Percentiles rank a stretch among this genome's conserved stretches.
These are phyloP conservation scores for Aspergillus hortae DNA, from an alignment of 2,329 filamentous ascomycete genomes.

Conservation along the genomic window DNA sequence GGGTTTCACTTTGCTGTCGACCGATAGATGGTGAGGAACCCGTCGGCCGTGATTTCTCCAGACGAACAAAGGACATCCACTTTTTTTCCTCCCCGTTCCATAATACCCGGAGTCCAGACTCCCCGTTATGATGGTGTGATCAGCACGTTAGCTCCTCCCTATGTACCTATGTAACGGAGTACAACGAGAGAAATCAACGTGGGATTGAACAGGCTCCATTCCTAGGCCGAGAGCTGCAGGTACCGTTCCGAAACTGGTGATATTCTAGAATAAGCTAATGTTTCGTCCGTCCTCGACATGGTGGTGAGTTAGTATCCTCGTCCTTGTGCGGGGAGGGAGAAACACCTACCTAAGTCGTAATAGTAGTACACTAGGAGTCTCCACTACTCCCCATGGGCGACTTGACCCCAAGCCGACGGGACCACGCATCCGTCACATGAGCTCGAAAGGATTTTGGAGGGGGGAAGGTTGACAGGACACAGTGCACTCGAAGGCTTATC, in stretches of 20 bases:
- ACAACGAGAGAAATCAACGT: too few species aligned
- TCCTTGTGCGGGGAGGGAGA: neutral
- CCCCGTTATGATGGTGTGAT: neutral
- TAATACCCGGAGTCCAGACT: slow-evolving; percentile 5
- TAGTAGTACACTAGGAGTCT: too few species aligned
- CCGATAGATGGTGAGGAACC: too few species aligned
- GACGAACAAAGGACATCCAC: neutral
- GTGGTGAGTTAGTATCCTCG: neutral
- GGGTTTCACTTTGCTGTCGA: neutral
- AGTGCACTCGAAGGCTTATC: neutral
- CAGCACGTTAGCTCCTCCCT: neutral
- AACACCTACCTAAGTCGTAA: neutral
- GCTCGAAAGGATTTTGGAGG: neutral
- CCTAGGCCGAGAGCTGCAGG: neutral
- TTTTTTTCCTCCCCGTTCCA: neutral
- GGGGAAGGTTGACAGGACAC: neutral
- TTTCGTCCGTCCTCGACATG: neutral
- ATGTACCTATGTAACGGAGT: neutral
- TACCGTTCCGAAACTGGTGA: neutral
- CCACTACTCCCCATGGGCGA: too few species aligned
- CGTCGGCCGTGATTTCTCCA: neutral
- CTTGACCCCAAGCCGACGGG: too few species aligned
- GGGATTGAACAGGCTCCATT: neutral
- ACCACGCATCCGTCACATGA: too few species aligned
- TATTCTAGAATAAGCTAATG: neutral